phyloP scores from a whole-genome alignment of 495 filamentous ascomycete genomes.

The Lasiosphaeria hispida region DNA sequence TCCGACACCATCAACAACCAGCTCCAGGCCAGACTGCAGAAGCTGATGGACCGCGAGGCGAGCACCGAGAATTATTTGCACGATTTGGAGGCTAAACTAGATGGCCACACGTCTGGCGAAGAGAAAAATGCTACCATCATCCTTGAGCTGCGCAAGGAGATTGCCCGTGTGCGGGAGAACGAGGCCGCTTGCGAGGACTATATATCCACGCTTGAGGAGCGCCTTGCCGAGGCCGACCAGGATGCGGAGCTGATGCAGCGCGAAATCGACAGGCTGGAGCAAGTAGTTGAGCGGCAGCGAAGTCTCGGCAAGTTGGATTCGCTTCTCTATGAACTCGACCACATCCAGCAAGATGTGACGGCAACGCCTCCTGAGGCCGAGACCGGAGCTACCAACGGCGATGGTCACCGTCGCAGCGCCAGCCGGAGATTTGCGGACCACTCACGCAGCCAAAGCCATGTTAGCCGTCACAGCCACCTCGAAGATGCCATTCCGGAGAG shows the following conservation, averaged over 20 bases:
- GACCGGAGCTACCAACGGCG: conserved; percentile 34
- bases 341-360: conserved; percentile 63
- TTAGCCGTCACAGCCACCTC: conserved; percentile 48
- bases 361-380: conserved; percentile 35
- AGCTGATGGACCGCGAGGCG: conserved; percentile 82
- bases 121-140: conserved; percentile 87
- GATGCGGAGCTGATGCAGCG: conserved; percentile 96
- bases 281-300: conserved; percentile 92
- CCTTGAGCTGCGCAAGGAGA: conserved; percentile 84
- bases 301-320: conserved; percentile 93
- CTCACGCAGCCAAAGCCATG: conserved; percentile 50
- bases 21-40: conserved; percentile 82
- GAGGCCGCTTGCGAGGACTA: conserved; percentile 90
- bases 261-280: conserved; percentile 89
- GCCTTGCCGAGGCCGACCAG: conserved; percentile 92
- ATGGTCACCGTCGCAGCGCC: conserved; percentile 41
- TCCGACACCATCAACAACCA: conserved; percentile 89
- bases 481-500: conserved; percentile 54
- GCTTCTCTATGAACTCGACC: conserved; percentile 84
- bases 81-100: conserved; percentile 84
- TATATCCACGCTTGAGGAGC: conserved; percentile 94
- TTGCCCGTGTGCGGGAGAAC: conserved; percentile 83
- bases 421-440: conserved; percentile 45
- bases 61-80: conserved; percentile 89
- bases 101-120: conserved; percentile 85